These are phyloP conservation scores for Diphasiastrum complanatum DNA, from an alignment of 83 land plant genomes.

Conservation along the genomic window DNA sequence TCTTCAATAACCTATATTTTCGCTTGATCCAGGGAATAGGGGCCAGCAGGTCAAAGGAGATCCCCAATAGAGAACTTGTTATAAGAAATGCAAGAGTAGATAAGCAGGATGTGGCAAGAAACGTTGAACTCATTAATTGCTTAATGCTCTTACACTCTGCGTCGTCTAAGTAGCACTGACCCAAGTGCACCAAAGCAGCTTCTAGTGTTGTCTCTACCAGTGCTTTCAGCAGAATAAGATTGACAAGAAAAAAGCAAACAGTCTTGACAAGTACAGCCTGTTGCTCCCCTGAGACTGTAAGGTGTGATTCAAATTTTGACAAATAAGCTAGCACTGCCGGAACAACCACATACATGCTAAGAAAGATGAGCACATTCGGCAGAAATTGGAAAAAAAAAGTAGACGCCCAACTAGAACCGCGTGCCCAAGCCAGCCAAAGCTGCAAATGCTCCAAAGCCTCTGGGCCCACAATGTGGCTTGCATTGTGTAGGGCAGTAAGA, in stretches of 20 bases:
- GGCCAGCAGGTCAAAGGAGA: conserved; percentile 77
- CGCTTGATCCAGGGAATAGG: conserved; percentile 89
- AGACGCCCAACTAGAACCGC: conserved; percentile 68
- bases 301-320: conserved; percentile 72
- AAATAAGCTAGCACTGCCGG: conserved; percentile 69
- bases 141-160: conserved; percentile 73
- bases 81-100: conserved; percentile 83
- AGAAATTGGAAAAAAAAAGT: conserved; percentile 66
- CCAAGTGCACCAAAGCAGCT: conserved; percentile 51
- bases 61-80: conserved; percentile 75
- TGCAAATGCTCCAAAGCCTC: conserved; percentile 79
- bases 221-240: conserved; percentile 63
- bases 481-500: conserved; percentile 62
- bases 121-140: conserved; percentile 75
- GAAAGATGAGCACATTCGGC: conserved; percentile 73
- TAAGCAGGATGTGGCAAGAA: conserved; percentile 68
- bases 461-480: conserved; percentile 60
- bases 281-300: conserved; percentile 86
- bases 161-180: conserved; percentile 69
- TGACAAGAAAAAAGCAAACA: conserved; percentile 82
- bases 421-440: conserved; percentile 65
- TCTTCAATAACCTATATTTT: conserved; percentile 50
- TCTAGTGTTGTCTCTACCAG: conserved; percentile 77
- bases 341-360: conserved; percentile 80
- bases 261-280: conserved; percentile 74